A percentile compares a stretch with the other conserved stretches of the same genome.
phyloP scores from a whole-genome alignment of 2,329 filamentous ascomycete genomes.

The Cryoendolithus antarcticus region DNA sequence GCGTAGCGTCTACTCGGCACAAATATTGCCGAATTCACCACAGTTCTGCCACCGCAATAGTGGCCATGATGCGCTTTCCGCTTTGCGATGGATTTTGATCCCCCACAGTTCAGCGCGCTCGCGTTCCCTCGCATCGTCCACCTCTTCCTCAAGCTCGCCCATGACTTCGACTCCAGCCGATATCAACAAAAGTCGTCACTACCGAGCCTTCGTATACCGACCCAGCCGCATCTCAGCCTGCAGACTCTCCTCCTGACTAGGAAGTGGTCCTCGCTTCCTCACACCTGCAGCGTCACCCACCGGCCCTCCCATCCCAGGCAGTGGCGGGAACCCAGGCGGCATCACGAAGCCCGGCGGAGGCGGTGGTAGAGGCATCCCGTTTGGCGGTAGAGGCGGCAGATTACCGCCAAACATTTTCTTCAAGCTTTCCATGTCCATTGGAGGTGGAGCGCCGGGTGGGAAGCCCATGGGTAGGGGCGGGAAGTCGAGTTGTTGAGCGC shows the following conservation, averaged over 20 bases:
- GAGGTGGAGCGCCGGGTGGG: conserved; percentile 11
- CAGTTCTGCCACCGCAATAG: too few species aligned
- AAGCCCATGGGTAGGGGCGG: conserved; percentile 11
- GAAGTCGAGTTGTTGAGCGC: conserved; percentile 21
- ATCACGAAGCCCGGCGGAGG: conserved; percentile 18
- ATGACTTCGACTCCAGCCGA: too few species aligned
- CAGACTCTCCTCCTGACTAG: conserved; percentile 73
- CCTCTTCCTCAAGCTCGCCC: too few species aligned
- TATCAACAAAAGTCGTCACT: not conserved
- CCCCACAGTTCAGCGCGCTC: too few species aligned
- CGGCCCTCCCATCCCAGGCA: conserved; percentile 17
- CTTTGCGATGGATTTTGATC: too few species aligned
- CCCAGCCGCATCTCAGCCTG: conserved; percentile 59
- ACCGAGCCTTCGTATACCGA: conserved; percentile 34
- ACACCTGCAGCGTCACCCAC: conserved; percentile 22
- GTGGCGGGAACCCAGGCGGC: conserved; percentile 25
- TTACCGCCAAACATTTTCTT: conserved; percentile 19
- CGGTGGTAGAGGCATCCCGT: conserved; percentile 14
- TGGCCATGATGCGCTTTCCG: too few species aligned
- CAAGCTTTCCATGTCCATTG: conserved; percentile 21
- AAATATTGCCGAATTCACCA: too few species aligned
- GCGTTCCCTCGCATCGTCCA: too few species aligned
- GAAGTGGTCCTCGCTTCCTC: conserved; percentile 56
- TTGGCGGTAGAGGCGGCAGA: conserved; percentile 17
- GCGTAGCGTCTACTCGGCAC: too few species aligned